Base-by-base conservation (phyloP, 2,329 filamentous ascomycete genomes). In the Claviceps digitariae region DNA sequence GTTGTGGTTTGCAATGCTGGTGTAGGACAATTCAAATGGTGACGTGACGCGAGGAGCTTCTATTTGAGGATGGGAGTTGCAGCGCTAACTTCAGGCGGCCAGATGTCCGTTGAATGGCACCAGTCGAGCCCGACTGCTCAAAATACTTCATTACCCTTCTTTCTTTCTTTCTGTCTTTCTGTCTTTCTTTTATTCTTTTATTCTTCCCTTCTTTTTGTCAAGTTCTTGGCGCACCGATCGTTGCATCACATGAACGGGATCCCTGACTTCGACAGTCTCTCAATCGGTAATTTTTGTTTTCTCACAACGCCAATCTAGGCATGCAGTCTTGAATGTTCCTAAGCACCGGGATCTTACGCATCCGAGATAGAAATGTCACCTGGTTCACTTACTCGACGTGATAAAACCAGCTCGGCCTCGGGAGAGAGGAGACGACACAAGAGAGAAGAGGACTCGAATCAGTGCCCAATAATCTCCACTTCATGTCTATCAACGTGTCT, bases 271-370 rank as follows among this genome's bases (percentile, higher is more conserved):
- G 2, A 34, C 31, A 34, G 31, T 9, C 7, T 12, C 31, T 34
- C 31, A 34, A 13, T 10, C 7, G 3, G 10, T 34, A 3, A 10
- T 12, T 34, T 34, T 12, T 13, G 9, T 34, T 4, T 25, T 9
- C 13, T 25, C 21, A 45, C 43, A 10, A 23, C n/a, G 21, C 23
- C 23, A 31, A 38, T 23, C 17, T 29, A 10, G 10, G 7, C 15
- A 6, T n/a, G 20, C 15, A n/a, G 27, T 20, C 2, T 20, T 20
- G 15, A 12, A 10, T 10, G 27, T 29, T 38, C 13, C 29, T 20
- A 50, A 31, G 47, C 48, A 27, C 48, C 52, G 46, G 52, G 20
- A 53, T 50, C 48, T 53, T 31, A 31, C 47, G 20, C 29, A 53
- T 53, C 47, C 52, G 52, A 53, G n/a, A 46, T 47, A n/a, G 25